These are phyloP conservation scores for Dacryopinax primogenitus DNA, from an alignment of 768 basidiomycete species.

Conservation along the genomic window DNA sequence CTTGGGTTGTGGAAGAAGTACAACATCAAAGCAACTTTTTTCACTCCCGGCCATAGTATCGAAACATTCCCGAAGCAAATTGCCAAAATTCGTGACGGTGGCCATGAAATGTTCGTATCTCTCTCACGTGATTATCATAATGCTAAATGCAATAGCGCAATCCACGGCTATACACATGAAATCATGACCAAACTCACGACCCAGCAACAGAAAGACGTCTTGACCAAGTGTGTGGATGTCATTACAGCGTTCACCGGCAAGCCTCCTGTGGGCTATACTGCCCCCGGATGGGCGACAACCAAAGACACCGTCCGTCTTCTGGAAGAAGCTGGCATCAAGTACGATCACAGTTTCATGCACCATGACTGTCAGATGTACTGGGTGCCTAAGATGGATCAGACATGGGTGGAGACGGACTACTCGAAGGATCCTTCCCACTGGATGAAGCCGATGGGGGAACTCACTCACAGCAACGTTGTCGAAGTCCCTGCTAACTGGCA, in stretches of 20 bases:
- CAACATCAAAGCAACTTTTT: conserved; percentile 5
- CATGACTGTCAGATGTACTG: conserved; percentile 8
- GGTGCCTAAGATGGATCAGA: conserved; percentile 4
- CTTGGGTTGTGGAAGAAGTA: conserved; percentile 8
- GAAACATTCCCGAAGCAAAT: conserved; percentile 2
- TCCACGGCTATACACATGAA: not conserved
- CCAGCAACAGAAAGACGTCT: conserved; percentile 2
- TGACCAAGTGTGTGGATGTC: conserved; percentile 4
- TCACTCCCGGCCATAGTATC: not conserved
- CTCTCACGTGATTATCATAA: not conserved
- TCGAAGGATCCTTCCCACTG: conserved; percentile 3
- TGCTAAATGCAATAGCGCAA: not conserved
- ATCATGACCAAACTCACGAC: conserved; percentile 5
- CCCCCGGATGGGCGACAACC: not conserved
- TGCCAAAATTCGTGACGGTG: not conserved
- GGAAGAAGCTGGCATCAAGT: not conserved
- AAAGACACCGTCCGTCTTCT: not conserved
- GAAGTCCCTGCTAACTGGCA: conserved; percentile 5
- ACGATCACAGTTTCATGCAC: conserved; percentile 8
- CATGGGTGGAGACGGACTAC: not conserved
- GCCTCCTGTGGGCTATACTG: conserved; percentile 3
- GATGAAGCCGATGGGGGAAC: conserved; percentile 7
- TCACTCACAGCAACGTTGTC: not conserved
- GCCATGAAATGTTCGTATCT: not conserved
- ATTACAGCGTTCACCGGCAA: conserved; percentile 1